Conservation (phyloP, 2,329 filamentous ascomycete genomes). For the Pseudogymnoascus sp. region DNA sequence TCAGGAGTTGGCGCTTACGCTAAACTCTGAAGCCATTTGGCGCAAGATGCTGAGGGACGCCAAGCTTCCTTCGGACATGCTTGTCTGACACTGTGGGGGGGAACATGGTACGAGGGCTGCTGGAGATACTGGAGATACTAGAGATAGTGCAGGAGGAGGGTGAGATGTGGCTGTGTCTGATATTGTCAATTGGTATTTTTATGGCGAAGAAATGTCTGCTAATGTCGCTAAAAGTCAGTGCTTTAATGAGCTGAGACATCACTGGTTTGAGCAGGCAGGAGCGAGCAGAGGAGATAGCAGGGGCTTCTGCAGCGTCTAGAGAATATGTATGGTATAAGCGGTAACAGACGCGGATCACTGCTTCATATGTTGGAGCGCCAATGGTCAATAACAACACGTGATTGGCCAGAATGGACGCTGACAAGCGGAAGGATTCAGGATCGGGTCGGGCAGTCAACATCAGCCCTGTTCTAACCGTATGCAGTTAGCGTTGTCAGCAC, state of each 20-base stretch:
- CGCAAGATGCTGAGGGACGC: background rate
- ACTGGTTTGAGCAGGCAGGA: background rate
- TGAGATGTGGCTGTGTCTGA: background rate
- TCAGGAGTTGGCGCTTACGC: background rate
- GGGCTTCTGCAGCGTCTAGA: no score
- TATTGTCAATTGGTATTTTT: background rate
- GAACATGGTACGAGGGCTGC: background rate
- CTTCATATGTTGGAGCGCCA: background rate
- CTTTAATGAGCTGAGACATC: background rate
- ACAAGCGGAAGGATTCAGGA: conserved; percentile 1
- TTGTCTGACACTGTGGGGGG: background rate
- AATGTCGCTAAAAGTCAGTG: background rate
- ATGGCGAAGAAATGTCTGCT: background rate
- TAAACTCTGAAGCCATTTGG: background rate
- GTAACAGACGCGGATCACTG: background rate
- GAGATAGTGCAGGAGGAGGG: background rate
- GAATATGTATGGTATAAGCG: no score
- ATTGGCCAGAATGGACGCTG: background rate
- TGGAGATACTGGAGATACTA: background rate
- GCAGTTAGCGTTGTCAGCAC: background rate
- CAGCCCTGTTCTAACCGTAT: background rate
- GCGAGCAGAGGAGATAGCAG: background rate
- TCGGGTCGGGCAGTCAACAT: background rate
- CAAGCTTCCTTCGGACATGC: background rate
- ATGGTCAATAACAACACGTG: background rate